These are phyloP conservation scores for Puccinia polysora DNA, from an alignment of 1,284 basidiomycete species.

Conservation along the genomic window DNA sequence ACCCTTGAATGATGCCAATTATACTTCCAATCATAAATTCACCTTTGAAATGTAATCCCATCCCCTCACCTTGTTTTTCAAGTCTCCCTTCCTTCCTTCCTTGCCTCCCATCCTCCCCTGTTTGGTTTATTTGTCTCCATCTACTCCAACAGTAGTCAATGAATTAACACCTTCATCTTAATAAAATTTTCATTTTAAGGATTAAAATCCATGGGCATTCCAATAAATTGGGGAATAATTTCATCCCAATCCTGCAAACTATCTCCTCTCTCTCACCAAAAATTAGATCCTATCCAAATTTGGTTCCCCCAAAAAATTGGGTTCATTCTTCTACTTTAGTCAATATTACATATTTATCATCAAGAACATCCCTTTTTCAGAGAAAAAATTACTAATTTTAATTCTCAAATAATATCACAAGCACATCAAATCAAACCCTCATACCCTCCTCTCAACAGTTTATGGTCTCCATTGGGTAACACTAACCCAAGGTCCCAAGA, in stretches of 20 bases:
- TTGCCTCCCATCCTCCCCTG: background rate
- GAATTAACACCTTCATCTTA: conserved; percentile 93
- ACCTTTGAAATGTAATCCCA: conserved; percentile 90
- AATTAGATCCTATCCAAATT: conserved; percentile 98
- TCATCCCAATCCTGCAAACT: conserved; percentile 92
- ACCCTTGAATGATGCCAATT: conserved; percentile 78
- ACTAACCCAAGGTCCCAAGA: conserved; percentile 85
- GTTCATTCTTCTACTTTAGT: conserved; percentile 98
- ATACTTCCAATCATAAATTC: conserved; percentile 83
- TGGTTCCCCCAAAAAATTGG: conserved; percentile 96
- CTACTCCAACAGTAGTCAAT: conserved; percentile 75
- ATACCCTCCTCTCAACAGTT: conserved; percentile 87
- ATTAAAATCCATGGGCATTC: conserved; percentile 97
- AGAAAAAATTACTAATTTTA: conserved; percentile 84
- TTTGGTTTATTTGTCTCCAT: background rate
- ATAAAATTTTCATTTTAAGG: conserved; percentile 99
- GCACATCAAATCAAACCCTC: conserved; percentile 84
- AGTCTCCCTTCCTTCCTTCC: too few species aligned
- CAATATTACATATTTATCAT: conserved; percentile 99
- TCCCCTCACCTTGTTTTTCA: too few species aligned
- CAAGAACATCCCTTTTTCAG: conserved; percentile 91
- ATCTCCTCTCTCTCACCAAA: conserved; percentile 87
- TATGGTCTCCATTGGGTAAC: conserved; percentile 97
- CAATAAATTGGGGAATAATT: conserved; percentile 90
- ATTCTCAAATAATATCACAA: conserved; percentile 81